Evolutionary conservation across 495 filamentous ascomycete genomes (phyloP).

Genomic region (Penicillium lividum): DNA sequence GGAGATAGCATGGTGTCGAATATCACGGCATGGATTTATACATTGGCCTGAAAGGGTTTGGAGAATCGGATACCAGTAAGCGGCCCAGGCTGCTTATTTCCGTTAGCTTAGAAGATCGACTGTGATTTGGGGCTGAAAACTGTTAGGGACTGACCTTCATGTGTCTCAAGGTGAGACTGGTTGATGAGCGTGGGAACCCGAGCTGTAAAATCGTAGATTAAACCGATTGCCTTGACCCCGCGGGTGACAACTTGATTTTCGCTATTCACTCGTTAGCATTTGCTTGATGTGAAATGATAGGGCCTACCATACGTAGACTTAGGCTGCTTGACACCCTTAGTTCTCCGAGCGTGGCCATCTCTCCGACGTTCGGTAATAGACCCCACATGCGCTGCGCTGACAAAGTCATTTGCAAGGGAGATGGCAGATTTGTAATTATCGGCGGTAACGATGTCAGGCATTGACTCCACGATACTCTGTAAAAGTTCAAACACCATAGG

Average conservation of each 20-base stretch:
- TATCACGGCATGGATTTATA: constrained; percentile 92
- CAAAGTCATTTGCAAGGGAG: constrained; percentile 83
- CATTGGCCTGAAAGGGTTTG: constrained; percentile 84
- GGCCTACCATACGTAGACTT: constrained; percentile 55
- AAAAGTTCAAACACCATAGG: constrained; percentile 81
- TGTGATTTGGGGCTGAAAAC: neutral
- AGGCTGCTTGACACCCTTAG: constrained; percentile 56
- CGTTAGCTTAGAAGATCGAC: constrained; percentile 16
- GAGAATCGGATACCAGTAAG: constrained; percentile 97
- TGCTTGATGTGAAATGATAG: neutral
- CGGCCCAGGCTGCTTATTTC: constrained; percentile 73
- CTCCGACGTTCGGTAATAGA: constrained; percentile 76
- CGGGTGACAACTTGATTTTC: constrained; percentile 76
- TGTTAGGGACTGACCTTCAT: constrained; percentile 60
- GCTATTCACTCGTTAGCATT: constrained; percentile 33
- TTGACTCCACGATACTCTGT: constrained; percentile 64
- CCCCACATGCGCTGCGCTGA: constrained; percentile 79
- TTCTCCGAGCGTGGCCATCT: constrained; percentile 55
- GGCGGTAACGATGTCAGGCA: constrained; percentile 76
- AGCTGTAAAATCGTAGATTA: constrained; percentile 76
- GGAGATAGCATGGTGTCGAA: constrained; percentile 85
- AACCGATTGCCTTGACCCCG: constrained; percentile 74
- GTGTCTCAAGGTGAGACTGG: constrained; percentile 88
- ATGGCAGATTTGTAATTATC: constrained; percentile 94
- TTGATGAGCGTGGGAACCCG: constrained; percentile 83